These are phyloP conservation scores for Starmerella vitae DNA, from an alignment of 805 yeast species.

Conservation along the genomic window DNA sequence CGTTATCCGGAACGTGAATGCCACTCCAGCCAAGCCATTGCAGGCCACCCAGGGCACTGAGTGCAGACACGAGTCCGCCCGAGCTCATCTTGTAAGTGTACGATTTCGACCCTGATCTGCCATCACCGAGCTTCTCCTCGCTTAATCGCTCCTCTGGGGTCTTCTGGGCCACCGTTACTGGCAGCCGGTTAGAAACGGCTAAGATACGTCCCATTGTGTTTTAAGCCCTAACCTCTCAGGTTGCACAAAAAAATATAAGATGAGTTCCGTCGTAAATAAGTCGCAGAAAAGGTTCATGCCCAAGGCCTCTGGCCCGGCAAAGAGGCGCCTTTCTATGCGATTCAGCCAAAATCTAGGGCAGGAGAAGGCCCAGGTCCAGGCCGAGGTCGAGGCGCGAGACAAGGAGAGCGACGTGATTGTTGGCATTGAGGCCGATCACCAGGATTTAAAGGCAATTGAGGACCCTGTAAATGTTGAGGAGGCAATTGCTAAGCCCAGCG, in stretches of 20 bases:
- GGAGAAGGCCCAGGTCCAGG: conserved; percentile 4
- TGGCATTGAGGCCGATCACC: neutral
- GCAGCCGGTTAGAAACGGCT: conserved; percentile 88
- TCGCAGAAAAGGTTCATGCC: conserved; percentile 26
- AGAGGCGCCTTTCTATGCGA: no score
- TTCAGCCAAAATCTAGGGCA: conserved; percentile 21
- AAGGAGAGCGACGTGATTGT: neutral
- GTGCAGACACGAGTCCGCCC: conserved; percentile 93
- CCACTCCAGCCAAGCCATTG: conserved; percentile 98
- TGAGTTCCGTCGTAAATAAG: conserved; percentile 29
- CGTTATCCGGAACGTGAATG: conserved; percentile 60
- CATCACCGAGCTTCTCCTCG: conserved; percentile 3
- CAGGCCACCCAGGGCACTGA: conserved; percentile 74
- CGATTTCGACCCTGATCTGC: conserved; percentile 8
- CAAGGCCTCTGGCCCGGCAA: no score
- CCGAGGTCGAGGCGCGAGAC: conserved; percentile 1
- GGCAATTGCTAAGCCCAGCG: no score
- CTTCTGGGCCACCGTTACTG: conserved; percentile 61
- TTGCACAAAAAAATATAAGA: conserved; percentile 2
- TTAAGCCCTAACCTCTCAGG: neutral
- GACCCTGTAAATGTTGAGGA: neutral
- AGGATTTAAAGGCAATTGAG: neutral
- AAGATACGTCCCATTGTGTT: conserved; percentile 36
- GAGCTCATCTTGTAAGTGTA: conserved; percentile 87
- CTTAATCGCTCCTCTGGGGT: conserved; percentile 33